Base-by-base conservation (phyloP, 2,329 filamentous ascomycete genomes). In the Aspergillus udagawae region DNA sequence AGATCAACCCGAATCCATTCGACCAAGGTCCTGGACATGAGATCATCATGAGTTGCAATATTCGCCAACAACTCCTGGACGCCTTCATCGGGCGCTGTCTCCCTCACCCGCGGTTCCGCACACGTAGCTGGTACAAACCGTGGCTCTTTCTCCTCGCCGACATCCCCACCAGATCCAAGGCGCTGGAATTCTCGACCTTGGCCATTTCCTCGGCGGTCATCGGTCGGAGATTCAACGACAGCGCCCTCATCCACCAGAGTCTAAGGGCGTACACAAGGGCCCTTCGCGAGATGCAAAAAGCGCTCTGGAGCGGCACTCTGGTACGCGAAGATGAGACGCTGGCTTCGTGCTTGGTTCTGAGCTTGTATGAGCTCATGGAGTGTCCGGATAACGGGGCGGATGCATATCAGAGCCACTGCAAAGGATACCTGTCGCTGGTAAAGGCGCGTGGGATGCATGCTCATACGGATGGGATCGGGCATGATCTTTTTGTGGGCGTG, bases 301-400 rank as follows among this genome's bases (percentile, higher is more conserved):
- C 74, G 2, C 61, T 76, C 2, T 70, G 65, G 61, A 61, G 71
- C 59, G 63, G 62, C 1, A 53, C 59, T 2, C 56, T 70, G 23
- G 70, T 71, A 65, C 67, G 67, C 53, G 65, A 67, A 28, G 69
- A 76, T 51, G 71, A 73, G 44, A 73, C 70, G 0, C 63, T 75
- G 7, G 71, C 72, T 20, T 69, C 72, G 7, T 75, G 73, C 53
- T 65, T 75, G 65, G 63, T 70, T 7, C 57, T 75, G 1, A 63
- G 67, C 20, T 64, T 75, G 45, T 77, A 76, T 53, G 70, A 73
- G 53, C 55, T 71, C 9, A 59, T 68, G 32, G 72, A 75, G 60
- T 76, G 74, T 57, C 73, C 74, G 0, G 63, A 60, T 38, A 53
- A 63, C 14, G 68, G 63, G n/a, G 57, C 62, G 9, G 52, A 62